These are phyloP conservation scores for Pichia sp. DNA, from an alignment of 1,139 yeast genomes.

Conservation along the genomic window DNA sequence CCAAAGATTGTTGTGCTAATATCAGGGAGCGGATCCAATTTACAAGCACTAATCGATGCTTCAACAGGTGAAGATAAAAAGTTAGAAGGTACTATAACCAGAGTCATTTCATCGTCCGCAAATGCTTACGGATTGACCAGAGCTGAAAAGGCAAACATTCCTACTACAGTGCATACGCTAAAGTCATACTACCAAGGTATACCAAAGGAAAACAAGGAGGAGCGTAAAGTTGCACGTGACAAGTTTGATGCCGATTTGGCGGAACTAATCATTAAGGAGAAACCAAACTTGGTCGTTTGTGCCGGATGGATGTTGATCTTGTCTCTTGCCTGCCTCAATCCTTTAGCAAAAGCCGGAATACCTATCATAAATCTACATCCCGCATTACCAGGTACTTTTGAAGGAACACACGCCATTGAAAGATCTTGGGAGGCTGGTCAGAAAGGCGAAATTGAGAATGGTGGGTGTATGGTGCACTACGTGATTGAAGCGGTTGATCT, in stretches of 20 bases:
- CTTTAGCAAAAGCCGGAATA: constrained; percentile 52
- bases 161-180: constrained; percentile 63
- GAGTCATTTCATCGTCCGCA: constrained; percentile 77
- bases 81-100: constrained; percentile 50
- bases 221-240: constrained; percentile 55
- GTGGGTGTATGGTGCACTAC: constrained; percentile 96
- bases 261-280: constrained; percentile 42
- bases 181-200: constrained; percentile 69
- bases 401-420: constrained; percentile 94
- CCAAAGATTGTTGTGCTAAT: constrained; percentile 56
- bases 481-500: constrained; percentile 92
- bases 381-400: constrained; percentile 94
- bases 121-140: constrained; percentile 79
- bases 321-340: constrained; percentile 65
- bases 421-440: constrained; percentile 95
- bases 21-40: constrained; percentile 90
- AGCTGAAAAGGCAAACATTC: constrained; percentile 62
- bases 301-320: constrained; percentile 98
- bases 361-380: constrained; percentile 92
- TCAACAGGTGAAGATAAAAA: constrained; percentile 31
- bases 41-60: constrained; percentile 89
- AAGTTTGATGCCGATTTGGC: constrained; percentile 76
- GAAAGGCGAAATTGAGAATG: constrained; percentile 60
- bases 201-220: constrained; percentile 51
- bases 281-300: constrained; percentile 83